These are phyloP conservation scores for Exophiala mesophila DNA, from an alignment of 2,329 filamentous ascomycete species.

Conservation along the genomic window DNA sequence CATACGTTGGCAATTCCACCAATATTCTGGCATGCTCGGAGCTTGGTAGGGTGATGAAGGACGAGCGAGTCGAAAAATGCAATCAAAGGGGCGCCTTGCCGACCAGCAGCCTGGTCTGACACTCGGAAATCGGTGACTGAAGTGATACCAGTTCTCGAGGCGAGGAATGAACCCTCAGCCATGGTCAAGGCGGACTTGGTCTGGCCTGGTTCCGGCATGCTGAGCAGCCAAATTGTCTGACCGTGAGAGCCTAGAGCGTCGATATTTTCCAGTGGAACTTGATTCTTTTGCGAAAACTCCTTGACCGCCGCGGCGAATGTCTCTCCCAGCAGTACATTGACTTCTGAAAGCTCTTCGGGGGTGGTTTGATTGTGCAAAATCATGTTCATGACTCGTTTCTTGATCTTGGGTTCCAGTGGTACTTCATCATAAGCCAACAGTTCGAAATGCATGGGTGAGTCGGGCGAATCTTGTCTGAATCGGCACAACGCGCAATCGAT, in stretches of 20 bases:
- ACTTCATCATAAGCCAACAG: slow-evolving; percentile 55
- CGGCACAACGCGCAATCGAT: slow-evolving; percentile 57
- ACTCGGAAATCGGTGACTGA: slow-evolving; percentile 56
- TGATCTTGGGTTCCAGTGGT: slow-evolving; percentile 50
- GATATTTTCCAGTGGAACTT: slow-evolving; percentile 43
- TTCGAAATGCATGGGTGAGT: slow-evolving; percentile 52
- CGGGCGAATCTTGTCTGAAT: slow-evolving; percentile 51
- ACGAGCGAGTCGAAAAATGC: slow-evolving; percentile 55
- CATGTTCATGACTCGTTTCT: slow-evolving; percentile 54
- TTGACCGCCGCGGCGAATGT: slow-evolving; percentile 51
- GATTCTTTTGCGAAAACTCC: slow-evolving; percentile 45
- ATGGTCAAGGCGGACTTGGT: slow-evolving; percentile 50
- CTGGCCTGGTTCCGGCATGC: slow-evolving; percentile 48
- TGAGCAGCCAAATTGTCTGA: slow-evolving; percentile 55
- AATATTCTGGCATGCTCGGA: slow-evolving; percentile 58
- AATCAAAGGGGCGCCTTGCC: slow-evolving; percentile 53
- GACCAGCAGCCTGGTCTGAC: slow-evolving; percentile 52
- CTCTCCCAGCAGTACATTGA: slow-evolving; percentile 55
- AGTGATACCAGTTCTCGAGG: slow-evolving; percentile 53
- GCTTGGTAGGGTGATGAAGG: slow-evolving; percentile 52
- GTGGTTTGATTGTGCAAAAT: slow-evolving; percentile 52
- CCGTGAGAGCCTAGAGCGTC: slow-evolving; percentile 56
- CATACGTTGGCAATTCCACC: slow-evolving; percentile 58
- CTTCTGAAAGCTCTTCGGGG: slow-evolving; percentile 50
- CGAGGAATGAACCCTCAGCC: slow-evolving; percentile 54